These are phyloP conservation scores for Phaeosphaeriaceae sp. DNA, from an alignment of 2,329 filamentous ascomycete species.

Conservation along the genomic window DNA sequence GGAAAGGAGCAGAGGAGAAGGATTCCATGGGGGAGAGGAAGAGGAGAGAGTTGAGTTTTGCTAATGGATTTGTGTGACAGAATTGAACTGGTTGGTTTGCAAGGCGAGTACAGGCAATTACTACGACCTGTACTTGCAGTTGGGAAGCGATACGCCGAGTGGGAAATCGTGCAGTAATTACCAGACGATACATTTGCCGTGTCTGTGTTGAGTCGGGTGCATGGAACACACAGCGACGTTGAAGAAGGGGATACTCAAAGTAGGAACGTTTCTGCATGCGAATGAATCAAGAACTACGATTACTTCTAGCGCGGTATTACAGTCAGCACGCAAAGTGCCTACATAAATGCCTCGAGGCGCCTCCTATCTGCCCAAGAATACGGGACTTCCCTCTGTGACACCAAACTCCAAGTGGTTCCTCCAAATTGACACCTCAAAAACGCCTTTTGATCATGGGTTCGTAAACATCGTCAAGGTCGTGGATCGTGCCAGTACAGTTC, in stretches of 20 bases:
- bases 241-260: not conserved
- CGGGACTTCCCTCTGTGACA: not conserved
- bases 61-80: constrained; percentile 10
- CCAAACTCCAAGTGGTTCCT: not conserved
- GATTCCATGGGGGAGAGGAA: not conserved
- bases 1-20: not conserved
- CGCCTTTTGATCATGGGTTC: constrained; percentile 5
- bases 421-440: not conserved
- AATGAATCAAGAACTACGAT: constrained; percentile 4
- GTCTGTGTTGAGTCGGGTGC: constrained; percentile 51
- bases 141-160: constrained; percentile 58
- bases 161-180: constrained; percentile 63
- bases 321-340: not conserved
- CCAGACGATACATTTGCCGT: constrained; percentile 64
- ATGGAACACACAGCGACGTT: no score
- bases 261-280: not conserved
- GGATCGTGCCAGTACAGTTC: not conserved
- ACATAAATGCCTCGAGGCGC: not conserved
- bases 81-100: constrained; percentile 63
- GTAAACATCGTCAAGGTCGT: not conserved
- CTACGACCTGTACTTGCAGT: constrained; percentile 63
- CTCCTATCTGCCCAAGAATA: not conserved
- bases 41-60: not conserved
- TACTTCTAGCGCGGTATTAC: not conserved
- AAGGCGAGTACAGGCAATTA: constrained; percentile 50